Conservation (phyloP, 2,329 filamentous ascomycete species). For the Sclerotinia glacialis region DNA sequence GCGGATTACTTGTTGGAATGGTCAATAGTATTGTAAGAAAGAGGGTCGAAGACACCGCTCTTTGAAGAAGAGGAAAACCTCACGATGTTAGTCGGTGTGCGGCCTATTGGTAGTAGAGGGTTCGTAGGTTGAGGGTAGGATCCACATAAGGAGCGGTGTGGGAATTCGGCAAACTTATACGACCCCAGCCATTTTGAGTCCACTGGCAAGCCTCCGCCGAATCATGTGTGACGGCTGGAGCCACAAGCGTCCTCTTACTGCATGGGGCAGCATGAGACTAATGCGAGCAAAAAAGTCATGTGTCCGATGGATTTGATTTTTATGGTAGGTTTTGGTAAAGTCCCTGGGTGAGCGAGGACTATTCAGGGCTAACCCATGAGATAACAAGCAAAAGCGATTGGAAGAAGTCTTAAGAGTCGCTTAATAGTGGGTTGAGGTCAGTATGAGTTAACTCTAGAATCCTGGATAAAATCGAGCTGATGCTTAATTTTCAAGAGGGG, state of each 20-base stretch:
- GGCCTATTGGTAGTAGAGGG: slow-evolving; percentile 31
- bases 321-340: slow-evolving; percentile 9
- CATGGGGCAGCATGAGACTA: slow-evolving; percentile 23
- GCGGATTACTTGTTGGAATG: slow-evolving; percentile 37
- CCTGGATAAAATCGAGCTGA: not conserved
- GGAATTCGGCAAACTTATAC: slow-evolving; percentile 25
- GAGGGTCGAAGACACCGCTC: slow-evolving; percentile 39
- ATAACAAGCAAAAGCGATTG: slow-evolving; percentile 12
- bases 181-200: slow-evolving; percentile 26
- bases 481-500: slow-evolving; percentile 1
- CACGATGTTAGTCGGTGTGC: slow-evolving; percentile 38
- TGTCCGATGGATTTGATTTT: slow-evolving; percentile 22
- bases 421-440: slow-evolving; percentile 9
- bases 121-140: slow-evolving; percentile 27
- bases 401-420: slow-evolving; percentile 1
- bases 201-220: slow-evolving; percentile 19
- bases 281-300: slow-evolving; percentile 21
- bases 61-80: slow-evolving; percentile 37
- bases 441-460: slow-evolving; percentile 6
- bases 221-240: slow-evolving; percentile 20
- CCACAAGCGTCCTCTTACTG: slow-evolving; percentile 21
- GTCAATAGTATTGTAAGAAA: slow-evolving; percentile 48
- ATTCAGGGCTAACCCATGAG: slow-evolving; percentile 17
- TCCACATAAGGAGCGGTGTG: slow-evolving; percentile 36
- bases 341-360: slow-evolving; percentile 13